Percentiles rank a stretch among this genome's conserved stretches.
Conservation (phyloP, 306 rosid genomes). For the Glycine tomentella region DNA sequence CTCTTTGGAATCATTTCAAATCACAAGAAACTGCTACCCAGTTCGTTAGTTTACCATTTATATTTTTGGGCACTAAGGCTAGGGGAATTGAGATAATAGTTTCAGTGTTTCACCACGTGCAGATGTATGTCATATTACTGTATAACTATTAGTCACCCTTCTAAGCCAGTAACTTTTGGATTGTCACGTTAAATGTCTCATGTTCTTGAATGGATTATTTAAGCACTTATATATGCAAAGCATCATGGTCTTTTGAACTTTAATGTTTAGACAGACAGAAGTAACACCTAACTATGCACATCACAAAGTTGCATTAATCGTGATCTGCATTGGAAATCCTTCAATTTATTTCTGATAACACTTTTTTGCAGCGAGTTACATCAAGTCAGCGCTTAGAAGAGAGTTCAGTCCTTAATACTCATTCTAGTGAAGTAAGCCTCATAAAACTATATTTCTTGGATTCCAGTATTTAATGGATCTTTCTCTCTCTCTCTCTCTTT, state of each 20-base stretch:
- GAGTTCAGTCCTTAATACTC: conserved; percentile 95
- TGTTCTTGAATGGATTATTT: conserved; percentile 9
- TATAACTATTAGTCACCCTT: background rate
- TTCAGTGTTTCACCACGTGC: background rate
- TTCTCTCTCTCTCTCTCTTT: background rate
- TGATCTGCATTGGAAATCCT: conserved; percentile 13
- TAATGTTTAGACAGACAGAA: background rate
- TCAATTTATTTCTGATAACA: conserved; percentile 25
- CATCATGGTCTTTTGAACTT: conserved; percentile 18
- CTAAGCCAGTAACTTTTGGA: conserved; percentile 17
- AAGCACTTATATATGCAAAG: conserved; percentile 13
- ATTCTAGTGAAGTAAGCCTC: conserved; percentile 73
- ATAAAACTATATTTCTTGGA: conserved; percentile 32
- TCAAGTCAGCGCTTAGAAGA: conserved; percentile 88
- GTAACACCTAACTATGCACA: too few relatives aligned
- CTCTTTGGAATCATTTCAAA: background rate
- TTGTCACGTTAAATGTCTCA: background rate
- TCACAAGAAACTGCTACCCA: background rate
- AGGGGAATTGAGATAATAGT: background rate
- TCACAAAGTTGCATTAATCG: conserved; percentile 5
- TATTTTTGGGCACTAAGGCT: background rate
- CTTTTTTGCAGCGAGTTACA: conserved; percentile 84
- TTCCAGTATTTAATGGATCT: conserved; percentile 13
- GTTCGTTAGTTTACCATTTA: conserved; percentile 7
- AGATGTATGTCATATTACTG: background rate